Percentiles rank a stretch among this genome's conserved stretches.
These are phyloP conservation scores for Butyriboletus loyo DNA, from an alignment of 768 basidiomycete genomes.

Conservation along the genomic window DNA sequence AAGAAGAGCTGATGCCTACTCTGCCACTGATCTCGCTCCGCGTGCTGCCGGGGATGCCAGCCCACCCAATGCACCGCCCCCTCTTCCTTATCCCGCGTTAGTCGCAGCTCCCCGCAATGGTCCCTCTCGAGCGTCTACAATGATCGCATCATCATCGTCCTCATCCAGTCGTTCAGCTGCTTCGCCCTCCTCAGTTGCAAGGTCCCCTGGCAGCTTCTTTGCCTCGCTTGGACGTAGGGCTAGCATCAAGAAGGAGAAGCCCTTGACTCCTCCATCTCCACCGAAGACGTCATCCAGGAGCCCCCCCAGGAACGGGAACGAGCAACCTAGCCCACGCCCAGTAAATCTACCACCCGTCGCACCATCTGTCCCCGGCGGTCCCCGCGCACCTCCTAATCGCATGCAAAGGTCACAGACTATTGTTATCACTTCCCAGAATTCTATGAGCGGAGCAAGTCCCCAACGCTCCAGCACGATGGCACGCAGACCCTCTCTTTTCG, in stretches of 20 bases:
- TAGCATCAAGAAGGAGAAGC: constrained; percentile 46
- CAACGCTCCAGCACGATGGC: constrained; percentile 33
- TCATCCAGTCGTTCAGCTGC: constrained; percentile 47
- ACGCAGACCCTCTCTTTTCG: constrained; percentile 30
- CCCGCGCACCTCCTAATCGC: constrained; percentile 64
- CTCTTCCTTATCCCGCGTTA: constrained; percentile 75
- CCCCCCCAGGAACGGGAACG: constrained; percentile 28
- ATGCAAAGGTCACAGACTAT: constrained; percentile 68
- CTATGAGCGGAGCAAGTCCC: constrained; percentile 10
- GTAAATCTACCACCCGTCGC: constrained; percentile 30
- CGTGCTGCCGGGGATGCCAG: constrained; percentile 45
- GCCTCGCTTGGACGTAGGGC: constrained; percentile 70
- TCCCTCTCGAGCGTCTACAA: constrained; percentile 30
- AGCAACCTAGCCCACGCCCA: constrained; percentile 29
- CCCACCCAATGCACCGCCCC: constrained; percentile 53
- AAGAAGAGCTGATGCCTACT: constrained; percentile 70
- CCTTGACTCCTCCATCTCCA: constrained; percentile 31
- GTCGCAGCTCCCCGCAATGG: constrained; percentile 35
- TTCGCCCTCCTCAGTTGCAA: constrained; percentile 39
- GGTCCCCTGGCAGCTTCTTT: constrained; percentile 62
- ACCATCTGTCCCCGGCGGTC: constrained; percentile 70
- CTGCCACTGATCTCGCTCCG: constrained; percentile 70
- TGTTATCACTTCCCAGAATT: constrained; percentile 38
- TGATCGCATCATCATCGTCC: constrained; percentile 40
- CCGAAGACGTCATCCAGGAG: constrained; percentile 37